Evolutionary conservation across 139 green algal genomes (phyloP).

Genomic region (Gonium pectorale): DNA sequence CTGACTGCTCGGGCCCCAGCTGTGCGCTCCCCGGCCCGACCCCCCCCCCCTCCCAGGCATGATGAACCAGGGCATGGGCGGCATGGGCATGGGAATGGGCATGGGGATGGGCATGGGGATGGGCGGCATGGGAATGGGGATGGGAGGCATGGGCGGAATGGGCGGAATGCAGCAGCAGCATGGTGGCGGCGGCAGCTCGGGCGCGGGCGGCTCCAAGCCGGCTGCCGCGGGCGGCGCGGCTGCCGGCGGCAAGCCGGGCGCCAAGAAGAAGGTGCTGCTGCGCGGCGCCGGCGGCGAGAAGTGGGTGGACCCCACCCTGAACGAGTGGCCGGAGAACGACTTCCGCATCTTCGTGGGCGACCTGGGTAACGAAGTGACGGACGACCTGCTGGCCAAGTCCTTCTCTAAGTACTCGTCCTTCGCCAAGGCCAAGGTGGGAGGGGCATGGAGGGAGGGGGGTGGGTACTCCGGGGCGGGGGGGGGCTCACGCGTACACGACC

Average conservation of each 20-base stretch:
- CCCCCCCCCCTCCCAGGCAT: background rate
- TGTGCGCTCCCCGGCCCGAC: too few relatives aligned
- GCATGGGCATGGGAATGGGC: background rate
- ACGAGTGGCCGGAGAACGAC: constrained; percentile 95
- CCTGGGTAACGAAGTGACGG: constrained; percentile 94
- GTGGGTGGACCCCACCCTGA: constrained; percentile 84
- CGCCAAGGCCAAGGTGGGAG: constrained; percentile 84
- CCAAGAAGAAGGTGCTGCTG: constrained; percentile 57
- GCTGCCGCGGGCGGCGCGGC: too few relatives aligned
- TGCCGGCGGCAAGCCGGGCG: background rate
- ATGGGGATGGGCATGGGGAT: constrained; percentile 32
- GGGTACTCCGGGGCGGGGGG: background rate
- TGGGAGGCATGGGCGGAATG: constrained; percentile 5
- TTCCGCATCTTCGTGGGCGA: constrained; percentile 97
- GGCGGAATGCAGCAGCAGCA: constrained; percentile 7
- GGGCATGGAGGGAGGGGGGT: too few relatives aligned
- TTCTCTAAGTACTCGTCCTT: constrained; percentile 88
- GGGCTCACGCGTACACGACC: too few relatives aligned
- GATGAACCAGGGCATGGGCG: background rate
- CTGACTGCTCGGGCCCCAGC: too few relatives aligned
- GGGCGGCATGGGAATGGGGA: background rate
- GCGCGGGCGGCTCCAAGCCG: constrained; percentile 5
- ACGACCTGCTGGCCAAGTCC: constrained; percentile 84
- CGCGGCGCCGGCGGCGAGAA: constrained; percentile 69
- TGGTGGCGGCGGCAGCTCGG: background rate